Evolutionary conservation across 768 basidiomycete species (phyloP).

Genomic region (Leccinum arenicola): DNA sequence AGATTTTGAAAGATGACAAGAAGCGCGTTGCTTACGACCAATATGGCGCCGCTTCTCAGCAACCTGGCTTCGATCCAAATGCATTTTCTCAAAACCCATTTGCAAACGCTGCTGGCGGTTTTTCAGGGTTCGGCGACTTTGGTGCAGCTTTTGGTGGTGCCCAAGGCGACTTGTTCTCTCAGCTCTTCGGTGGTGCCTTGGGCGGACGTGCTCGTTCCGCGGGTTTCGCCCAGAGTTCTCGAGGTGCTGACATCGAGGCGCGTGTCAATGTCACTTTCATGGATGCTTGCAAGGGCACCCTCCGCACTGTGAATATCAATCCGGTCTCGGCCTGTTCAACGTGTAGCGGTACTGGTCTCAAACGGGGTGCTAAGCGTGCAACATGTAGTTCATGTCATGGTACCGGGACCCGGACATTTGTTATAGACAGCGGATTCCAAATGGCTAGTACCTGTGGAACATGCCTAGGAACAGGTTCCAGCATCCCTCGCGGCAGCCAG

Average conservation of each 20-base stretch:
- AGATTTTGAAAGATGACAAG: conserved; percentile 94
- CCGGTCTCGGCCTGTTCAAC: conserved; percentile 82
- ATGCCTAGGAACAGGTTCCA: conserved; percentile 80
- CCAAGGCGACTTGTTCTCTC: conserved; percentile 75
- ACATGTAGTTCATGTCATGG: conserved; percentile 83
- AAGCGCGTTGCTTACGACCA: conserved; percentile 89
- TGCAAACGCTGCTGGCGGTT: conserved; percentile 52
- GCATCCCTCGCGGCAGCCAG: conserved; percentile 71
- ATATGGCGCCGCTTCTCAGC: conserved; percentile 89
- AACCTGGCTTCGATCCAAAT: conserved; percentile 92
- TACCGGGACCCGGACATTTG: conserved; percentile 83
- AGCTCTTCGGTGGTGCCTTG: conserved; percentile 72
- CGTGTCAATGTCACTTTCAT: conserved; percentile 77
- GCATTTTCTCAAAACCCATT: conserved; percentile 63
- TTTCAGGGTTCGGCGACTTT: conserved; percentile 73
- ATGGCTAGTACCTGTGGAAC: conserved; percentile 89
- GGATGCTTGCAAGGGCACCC: conserved; percentile 91
- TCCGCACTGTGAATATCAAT: conserved; percentile 68
- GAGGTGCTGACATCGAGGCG: conserved; percentile 83
- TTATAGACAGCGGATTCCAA: conserved; percentile 91
- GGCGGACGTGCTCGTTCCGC: conserved; percentile 45
- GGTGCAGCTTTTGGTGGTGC: conserved; percentile 52
- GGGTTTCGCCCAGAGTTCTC: conserved; percentile 42
- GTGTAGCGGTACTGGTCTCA: conserved; percentile 86
- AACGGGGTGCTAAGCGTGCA: conserved; percentile 77